Evolutionary conservation across 176 grass and related monocot genomes (phyloP), one percentile per base, ranked within the genome.

Genomic region (Oryza meridionalis): DNA sequence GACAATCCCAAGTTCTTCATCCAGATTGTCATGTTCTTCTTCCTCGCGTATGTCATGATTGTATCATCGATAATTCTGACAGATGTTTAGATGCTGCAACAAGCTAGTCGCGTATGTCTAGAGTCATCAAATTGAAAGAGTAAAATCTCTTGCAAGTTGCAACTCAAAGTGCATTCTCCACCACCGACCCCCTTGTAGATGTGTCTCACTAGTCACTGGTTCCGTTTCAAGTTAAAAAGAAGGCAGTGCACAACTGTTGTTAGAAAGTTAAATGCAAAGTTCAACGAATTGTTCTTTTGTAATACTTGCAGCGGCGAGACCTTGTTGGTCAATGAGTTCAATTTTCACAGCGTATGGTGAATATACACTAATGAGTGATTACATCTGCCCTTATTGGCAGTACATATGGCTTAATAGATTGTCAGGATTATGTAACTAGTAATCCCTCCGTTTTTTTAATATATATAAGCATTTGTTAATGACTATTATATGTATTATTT

Each of bases 11-110:
- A 89, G 91, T 96, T 99, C 80, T 88, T 99, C 80, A 85, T 99
- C 86, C 96, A 99, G 85, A 92, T 99, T 13, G 85, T 85, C 35
- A 82, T 99, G 76, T 96, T 99, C 81, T 99, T 99, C 87, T 95
- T 96, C 81, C 75, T 96, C 14, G 93, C 96, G 2, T 99, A 96
- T 81, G 85, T 99, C 33, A 90, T 99, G 93, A 99, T 99, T 89
- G 85, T 99, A 87, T 99, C 93, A 45, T 99, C 96, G 9, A 90
- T 99, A 90, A 92, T 96, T 85, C 86, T 99, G 84, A 96, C 96
- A 2, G 93, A 99, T 87, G 89, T 95, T 85, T 94, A 99, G 92
- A 75, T 77, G 46, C 55, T 73, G 65, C 26, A 24, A 37, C 33
- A 11, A 77, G 44, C 67, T 67, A 88, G 46, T 32, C 22, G 72